Base-by-base conservation (phyloP, 2,329 filamentous ascomycete genomes). In the Diaporthe vaccinii region DNA sequence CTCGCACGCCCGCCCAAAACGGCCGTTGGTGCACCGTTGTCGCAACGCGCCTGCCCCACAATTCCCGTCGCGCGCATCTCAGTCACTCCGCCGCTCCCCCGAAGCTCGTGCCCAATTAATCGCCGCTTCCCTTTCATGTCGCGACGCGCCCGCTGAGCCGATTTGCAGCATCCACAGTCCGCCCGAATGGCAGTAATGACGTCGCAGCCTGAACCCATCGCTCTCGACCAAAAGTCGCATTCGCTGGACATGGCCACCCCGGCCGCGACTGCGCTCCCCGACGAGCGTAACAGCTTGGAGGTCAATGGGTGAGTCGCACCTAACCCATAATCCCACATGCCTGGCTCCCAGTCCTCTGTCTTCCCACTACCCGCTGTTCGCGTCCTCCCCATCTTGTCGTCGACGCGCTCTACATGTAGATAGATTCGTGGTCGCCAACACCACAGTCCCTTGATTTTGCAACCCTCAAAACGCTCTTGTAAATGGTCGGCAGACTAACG, bases 231-330 rank as follows among this genome's bases (percentile, higher is more conserved):
- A 80, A 91, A 91, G 84, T 83, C 85, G 81, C 85, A 84, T 81
- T 84, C 87, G 15, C 72, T 79, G 79, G 86, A 85, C 79, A 89
- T 89, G 87, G 85, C 87, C 75, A 84, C 68, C 53, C 44, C 72
- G 22, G 72, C 67, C 14, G 25, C 90, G 74, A 86, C 90, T 80
- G 82, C 84, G 76, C 85, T 88, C 59, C 84, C 82, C 57, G 79
- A 79, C 57, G 78, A 77, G 75, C 74, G 76, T 53, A 81, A 79
- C 55, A 78, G 79, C 39, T 79, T 82, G 39, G 79, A 81, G 55
- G 78, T 89, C 79, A 91, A 92, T 81, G 90, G 90, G 91, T 92
- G 85, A 89, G 90, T 89, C 81, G 81, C 72, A 74, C 73, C 39
- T 12, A 36, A 49, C 25, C 73, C 28, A 41, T 2, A 41, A 31